Evolutionary conservation across 768 basidiomycete species (phyloP), one percentile per base, ranked within the genome.

Genomic region (Suillus spraguei): DNA sequence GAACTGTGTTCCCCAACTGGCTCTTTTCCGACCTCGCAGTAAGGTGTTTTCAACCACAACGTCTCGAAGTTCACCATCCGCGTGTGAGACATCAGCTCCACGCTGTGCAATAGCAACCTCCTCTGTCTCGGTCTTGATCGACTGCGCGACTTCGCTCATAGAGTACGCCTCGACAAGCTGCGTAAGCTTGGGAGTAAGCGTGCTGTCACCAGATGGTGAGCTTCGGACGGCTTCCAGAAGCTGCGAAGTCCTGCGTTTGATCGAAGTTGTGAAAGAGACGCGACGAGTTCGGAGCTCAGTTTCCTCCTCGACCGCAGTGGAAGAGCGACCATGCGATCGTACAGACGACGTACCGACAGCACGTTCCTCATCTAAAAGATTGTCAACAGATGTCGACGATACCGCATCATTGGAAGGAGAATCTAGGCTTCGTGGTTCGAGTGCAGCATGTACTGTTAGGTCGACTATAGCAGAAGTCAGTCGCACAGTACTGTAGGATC

Each of bases 1-100:
- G 71, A 99, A 99, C 79, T 99, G 97, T 20, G 91, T 96, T 49
- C 81, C 82, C 86, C 89, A 95, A 66, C 85, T 90, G 8, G 97
- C 97, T 61, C 94, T 84, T 75, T 90, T 87, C 68, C 88, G 79
- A 17, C 90, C 90, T 59, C 89, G 77, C 71, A 95, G 74, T 63
- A 92, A 69, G 59, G 82, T 78, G 42, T 85, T 91, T 76, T 94
- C 92, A 33, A 84, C 78, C 33, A 81, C 83, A 0, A 91, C 86
- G 73, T 95, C 91, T 2, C 86, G 87, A 63, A 88, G 76, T 65
- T 87, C 79, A 46, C 56, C 77, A 33, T 80, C 46, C 60, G 74
- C 58, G 61, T 74, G 52, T 69, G 56, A 54, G 2, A 59, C 60
- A 61, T 73, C 68, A 20, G 61, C 60, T 2, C 66, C 68, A 55